Evolutionary conservation across 2,329 filamentous ascomycete species (phyloP), one percentile per base, ranked within the genome.

Genomic region (Colletotrichum navitas): DNA sequence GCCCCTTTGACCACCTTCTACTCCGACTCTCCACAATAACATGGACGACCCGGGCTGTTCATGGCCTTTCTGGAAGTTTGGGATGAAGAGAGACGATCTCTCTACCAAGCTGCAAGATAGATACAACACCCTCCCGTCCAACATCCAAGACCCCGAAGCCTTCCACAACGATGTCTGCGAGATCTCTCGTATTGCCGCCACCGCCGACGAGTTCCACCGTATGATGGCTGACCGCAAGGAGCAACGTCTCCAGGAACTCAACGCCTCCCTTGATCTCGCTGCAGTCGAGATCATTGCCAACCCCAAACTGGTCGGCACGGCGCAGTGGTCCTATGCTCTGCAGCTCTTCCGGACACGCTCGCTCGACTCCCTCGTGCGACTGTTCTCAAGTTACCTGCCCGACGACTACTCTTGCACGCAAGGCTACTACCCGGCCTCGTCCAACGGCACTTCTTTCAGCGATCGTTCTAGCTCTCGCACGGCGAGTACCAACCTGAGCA

Each of bases 61-160:
- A 75, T 90, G 88, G 88, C 88, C 88, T 54, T 85, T 85, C 76
- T 90, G 88, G 88, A 90, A 90, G 79, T 90, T 90, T 82, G 88
- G 87, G 77, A 85, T 90, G 85, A 89, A 87, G 83, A 85, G 84
- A 77, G 84, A 86, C 68, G 88, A 89, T 76, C 85, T 90, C 79
- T 86, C 86, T 77, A 86, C 85, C 64, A 87, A 84, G 63, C 85
- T 90, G 16, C 87, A 90, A 76, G 85, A 89, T 74, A 85, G 86
- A 77, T 90, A 89, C 81, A 90, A 90, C 80, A 90, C 88, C 59
- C 81, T 89, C 65, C 80, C 85, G 62, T 86, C 85, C 63, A 81
- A 85, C 56, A 85, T 90, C 39, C 88, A 89, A 76, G 88, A 90
- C 79, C 85, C 87, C 74, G 86, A 89, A 73, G 88, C 88, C 63